A percentile compares a stretch with the other conserved stretches of the same genome.
Conservation (phyloP, 768 basidiomycete species). For the Suillus fuscotomentosus region DNA sequence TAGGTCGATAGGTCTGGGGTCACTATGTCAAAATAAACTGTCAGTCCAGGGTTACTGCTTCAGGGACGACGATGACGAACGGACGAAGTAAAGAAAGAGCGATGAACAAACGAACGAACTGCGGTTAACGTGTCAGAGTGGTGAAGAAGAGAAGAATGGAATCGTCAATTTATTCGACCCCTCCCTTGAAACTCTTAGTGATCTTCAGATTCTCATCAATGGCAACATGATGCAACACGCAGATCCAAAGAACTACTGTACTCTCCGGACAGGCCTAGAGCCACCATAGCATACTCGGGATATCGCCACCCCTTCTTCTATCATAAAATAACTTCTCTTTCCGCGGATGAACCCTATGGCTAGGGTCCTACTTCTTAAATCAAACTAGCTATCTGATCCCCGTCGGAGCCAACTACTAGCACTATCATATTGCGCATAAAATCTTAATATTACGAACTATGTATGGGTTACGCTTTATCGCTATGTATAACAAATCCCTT, state of each 20-base stretch:
- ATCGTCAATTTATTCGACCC: neutral
- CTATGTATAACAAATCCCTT: slow-evolving; percentile 17
- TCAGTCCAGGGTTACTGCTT: neutral
- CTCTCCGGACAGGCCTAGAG: neutral
- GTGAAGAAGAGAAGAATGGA: neutral
- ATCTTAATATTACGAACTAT: slow-evolving; percentile 9
- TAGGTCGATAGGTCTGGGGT: slow-evolving; percentile 1
- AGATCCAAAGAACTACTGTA: neutral
- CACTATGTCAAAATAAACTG: neutral
- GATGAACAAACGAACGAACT: neutral
- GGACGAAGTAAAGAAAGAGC: neutral
- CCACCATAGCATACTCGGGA: neutral
- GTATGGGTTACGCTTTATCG: slow-evolving; percentile 16
- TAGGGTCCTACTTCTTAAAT: neutral
- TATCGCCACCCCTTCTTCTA: neutral
- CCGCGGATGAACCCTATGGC: slow-evolving; percentile 1
- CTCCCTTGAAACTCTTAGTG: neutral
- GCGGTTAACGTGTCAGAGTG: neutral
- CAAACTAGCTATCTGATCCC: neutral
- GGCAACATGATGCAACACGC: slow-evolving; percentile 1
- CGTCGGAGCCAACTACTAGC: neutral
- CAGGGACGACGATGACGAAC: neutral
- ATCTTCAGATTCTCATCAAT: slow-evolving; percentile 1
- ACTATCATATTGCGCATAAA: slow-evolving; percentile 17
- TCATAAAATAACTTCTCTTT: neutral